These are phyloP conservation scores for Symbiodinium natans DNA, from an alignment of 73 alveolate species.

Conservation along the genomic window DNA sequence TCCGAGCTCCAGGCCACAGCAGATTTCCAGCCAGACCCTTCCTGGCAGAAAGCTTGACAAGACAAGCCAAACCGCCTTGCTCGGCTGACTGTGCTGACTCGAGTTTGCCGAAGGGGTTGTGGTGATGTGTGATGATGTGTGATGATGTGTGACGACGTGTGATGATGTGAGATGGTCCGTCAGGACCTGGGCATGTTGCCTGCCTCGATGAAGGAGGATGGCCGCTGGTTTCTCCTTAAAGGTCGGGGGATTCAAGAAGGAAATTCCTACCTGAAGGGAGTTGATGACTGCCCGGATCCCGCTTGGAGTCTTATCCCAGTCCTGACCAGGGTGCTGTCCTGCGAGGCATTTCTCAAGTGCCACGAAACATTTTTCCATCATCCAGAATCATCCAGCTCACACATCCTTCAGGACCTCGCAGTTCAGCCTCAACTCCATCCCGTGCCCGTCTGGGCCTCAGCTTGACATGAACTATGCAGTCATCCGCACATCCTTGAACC, in stretches of 20 bases:
- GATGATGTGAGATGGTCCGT: too few species aligned
- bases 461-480: too few species aligned
- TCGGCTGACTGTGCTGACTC: too few species aligned
- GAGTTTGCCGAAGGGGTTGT: too few species aligned
- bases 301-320: background rate
- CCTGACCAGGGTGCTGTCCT: constrained; percentile 91
- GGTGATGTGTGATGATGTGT: too few species aligned
- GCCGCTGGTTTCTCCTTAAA: constrained; percentile 65
- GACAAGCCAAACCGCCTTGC: too few species aligned
- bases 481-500: too few species aligned
- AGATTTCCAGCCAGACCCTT: constrained; percentile 41
- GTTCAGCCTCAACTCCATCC: constrained; percentile 50
- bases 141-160: too few species aligned
- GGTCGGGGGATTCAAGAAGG: background rate
- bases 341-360: background rate
- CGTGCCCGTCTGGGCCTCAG: constrained; percentile 42
- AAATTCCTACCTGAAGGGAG: background rate
- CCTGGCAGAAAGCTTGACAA: too few species aligned
- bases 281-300: background rate
- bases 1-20: constrained; percentile 17
- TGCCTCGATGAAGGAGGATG: constrained; percentile 60
- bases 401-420: constrained; percentile 68
- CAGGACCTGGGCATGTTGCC: background rate
- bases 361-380: background rate
- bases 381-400: too few species aligned